phyloP scores from a whole-genome alignment of 192 early-diverging fungal genomes.

The Kappamyces sp. region DNA sequence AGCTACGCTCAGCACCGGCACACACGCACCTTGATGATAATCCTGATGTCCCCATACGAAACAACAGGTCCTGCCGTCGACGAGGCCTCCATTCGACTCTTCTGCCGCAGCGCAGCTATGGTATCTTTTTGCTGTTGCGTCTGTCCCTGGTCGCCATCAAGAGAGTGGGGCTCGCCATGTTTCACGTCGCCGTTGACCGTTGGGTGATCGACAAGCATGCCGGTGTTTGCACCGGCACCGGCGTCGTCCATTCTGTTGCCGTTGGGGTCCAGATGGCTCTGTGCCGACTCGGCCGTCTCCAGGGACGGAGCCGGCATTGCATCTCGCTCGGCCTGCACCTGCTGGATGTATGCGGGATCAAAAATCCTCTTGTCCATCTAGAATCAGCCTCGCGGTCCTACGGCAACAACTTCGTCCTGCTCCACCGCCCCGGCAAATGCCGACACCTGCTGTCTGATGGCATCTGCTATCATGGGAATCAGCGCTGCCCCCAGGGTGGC shows the following conservation, averaged over 20 bases:
- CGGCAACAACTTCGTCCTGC: slow-evolving; percentile 26
- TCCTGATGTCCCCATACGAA: slow-evolving; percentile 29
- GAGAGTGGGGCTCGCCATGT: not conserved
- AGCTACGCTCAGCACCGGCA: slow-evolving; percentile 34
- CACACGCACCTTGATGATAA: slow-evolving; percentile 28
- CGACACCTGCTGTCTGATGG: slow-evolving; percentile 68
- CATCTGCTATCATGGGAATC: slow-evolving; percentile 61
- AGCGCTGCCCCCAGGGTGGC: slow-evolving; percentile 28
- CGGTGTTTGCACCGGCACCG: not conserved
- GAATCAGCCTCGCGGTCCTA: slow-evolving; percentile 4
- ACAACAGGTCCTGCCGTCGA: not conserved
- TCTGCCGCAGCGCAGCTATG: not conserved
- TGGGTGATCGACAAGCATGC: not conserved
- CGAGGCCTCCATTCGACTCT: not conserved
- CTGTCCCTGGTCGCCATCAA: not conserved
- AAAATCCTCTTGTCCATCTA: not conserved
- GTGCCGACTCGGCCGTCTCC: not conserved
- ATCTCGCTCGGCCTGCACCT: not conserved
- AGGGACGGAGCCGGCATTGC: not conserved
- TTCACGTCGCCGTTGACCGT: not conserved
- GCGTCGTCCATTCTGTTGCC: slow-evolving; percentile 18
- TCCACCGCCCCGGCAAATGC: slow-evolving; percentile 29
- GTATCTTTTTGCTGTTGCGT: not conserved
- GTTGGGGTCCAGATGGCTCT: not conserved
- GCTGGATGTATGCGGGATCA: not conserved